Evolutionary conservation across 345 rosid species (phyloP).

Genomic region (Citrus glauca): DNA sequence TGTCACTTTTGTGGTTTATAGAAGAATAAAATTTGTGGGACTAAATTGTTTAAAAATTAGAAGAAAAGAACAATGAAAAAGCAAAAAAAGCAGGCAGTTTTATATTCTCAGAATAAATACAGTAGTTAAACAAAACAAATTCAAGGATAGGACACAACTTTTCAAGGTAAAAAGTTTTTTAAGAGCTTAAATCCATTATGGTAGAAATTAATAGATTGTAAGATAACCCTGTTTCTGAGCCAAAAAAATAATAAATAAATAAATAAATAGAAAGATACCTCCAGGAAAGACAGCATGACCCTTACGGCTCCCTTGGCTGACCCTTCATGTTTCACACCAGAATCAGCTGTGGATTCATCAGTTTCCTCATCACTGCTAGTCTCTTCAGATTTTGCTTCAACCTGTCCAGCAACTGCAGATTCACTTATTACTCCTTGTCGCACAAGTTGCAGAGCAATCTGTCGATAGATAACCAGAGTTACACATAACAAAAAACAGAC

Average conservation of each 20-base stretch:
- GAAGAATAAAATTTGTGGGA: not conserved
- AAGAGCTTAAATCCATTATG: not conserved
- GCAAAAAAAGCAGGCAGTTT: not conserved
- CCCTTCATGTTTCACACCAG: slow-evolving; percentile 19
- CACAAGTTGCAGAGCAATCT: slow-evolving; percentile 95
- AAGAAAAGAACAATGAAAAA: not conserved
- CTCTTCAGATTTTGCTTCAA: slow-evolving; percentile 14
- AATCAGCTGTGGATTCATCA: slow-evolving; percentile 11
- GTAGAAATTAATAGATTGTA: not conserved
- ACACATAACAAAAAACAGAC: not conserved
- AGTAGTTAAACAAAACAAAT: not conserved
- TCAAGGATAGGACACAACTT: not conserved
- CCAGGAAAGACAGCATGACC: slow-evolving; percentile 19
- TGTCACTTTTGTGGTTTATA: not conserved
- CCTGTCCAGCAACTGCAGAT: slow-evolving; percentile 38
- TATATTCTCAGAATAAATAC: not conserved
- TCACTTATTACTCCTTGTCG: slow-evolving; percentile 53
- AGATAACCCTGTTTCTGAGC: too few species aligned
- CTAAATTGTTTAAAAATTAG: not conserved
- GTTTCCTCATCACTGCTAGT: not conserved
- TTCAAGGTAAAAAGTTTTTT: not conserved
- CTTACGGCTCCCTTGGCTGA: slow-evolving; percentile 13
- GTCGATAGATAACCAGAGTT: slow-evolving; percentile 11
- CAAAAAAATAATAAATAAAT: too few species aligned
- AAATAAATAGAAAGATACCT: slow-evolving; percentile 25